Conservation (phyloP, 1,284 basidiomycete genomes). For the Trametes sp. region DNA sequence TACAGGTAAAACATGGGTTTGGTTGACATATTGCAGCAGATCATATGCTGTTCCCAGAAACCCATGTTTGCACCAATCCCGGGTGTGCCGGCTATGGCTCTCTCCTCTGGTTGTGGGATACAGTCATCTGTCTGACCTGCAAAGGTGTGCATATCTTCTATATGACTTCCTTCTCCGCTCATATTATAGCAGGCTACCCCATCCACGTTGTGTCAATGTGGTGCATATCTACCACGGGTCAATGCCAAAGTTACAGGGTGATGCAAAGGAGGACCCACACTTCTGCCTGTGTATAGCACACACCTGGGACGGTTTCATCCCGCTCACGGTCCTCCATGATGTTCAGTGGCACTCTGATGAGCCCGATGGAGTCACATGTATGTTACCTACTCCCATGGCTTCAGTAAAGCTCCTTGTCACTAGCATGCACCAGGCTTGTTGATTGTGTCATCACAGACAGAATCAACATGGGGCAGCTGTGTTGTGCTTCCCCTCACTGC, state of each 20-base stretch:
- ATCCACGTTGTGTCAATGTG: neutral
- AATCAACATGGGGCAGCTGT: constrained; percentile 40
- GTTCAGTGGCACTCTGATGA: constrained; percentile 17
- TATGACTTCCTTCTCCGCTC: neutral
- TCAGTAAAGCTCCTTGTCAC: no score
- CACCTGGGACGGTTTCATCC: constrained; percentile 42
- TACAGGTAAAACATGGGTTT: no score
- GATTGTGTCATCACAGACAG: constrained; percentile 42
- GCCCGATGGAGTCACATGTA: no score
- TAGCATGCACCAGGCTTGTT: no score
- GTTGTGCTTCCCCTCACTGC: constrained; percentile 40
- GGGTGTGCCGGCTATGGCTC: neutral
- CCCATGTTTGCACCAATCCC: neutral
- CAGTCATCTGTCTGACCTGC: no score
- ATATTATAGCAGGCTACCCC: neutral
- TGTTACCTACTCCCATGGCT: no score
- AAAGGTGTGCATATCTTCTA: neutral
- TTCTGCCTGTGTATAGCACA: constrained; percentile 34
- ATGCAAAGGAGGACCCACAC: neutral
- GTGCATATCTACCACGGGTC: constrained; percentile 6
- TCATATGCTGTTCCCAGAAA: neutral
- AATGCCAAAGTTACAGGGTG: neutral
- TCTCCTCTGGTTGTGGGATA: neutral
- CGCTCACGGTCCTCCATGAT: constrained; percentile 36
- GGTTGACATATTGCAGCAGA: neutral